Percentiles rank a stretch among this genome's conserved stretches.
Conservation (phyloP, 78 protist genomes). For the Dictyostelium brefeldianum region DNA sequence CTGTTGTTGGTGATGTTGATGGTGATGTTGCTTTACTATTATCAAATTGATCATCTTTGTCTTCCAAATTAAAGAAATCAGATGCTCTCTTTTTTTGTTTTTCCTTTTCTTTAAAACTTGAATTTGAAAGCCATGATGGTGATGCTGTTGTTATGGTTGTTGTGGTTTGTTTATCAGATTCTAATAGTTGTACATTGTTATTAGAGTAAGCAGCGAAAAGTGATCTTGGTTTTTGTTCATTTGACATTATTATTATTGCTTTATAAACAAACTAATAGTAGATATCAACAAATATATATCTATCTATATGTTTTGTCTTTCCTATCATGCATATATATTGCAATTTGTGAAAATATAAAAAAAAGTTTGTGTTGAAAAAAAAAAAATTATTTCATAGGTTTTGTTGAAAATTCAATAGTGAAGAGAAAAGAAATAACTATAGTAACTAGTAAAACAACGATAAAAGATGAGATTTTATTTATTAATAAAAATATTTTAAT, state of each 20-base stretch:
- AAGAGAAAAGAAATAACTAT: too few relatives aligned
- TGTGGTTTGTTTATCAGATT: neutral
- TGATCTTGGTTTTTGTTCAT: neutral
- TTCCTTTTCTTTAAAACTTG: constrained; percentile 7
- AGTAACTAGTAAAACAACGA: too few relatives aligned
- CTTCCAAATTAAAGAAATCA: constrained; percentile 2
- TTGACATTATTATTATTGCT: neutral
- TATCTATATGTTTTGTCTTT: too few relatives aligned
- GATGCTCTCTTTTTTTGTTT: neutral
- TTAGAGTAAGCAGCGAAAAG: neutral
- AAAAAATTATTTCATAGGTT: too few relatives aligned
- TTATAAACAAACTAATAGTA: too few relatives aligned
- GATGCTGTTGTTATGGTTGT: neutral
- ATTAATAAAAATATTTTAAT: too few relatives aligned
- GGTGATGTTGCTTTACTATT: neutral
- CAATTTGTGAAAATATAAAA: too few relatives aligned
- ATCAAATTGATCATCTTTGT: neutral
- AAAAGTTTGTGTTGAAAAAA: too few relatives aligned
- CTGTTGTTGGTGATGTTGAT: neutral
- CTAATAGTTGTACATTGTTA: neutral
- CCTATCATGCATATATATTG: too few relatives aligned
- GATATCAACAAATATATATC: too few relatives aligned
- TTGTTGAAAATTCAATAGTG: too few relatives aligned
- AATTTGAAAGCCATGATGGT: constrained; percentile 3
- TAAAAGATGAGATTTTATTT: too few relatives aligned